These are phyloP conservation scores for Phoenix roebelenii DNA, from an alignment of 176 grass and related monocot species.

Conservation along the genomic window DNA sequence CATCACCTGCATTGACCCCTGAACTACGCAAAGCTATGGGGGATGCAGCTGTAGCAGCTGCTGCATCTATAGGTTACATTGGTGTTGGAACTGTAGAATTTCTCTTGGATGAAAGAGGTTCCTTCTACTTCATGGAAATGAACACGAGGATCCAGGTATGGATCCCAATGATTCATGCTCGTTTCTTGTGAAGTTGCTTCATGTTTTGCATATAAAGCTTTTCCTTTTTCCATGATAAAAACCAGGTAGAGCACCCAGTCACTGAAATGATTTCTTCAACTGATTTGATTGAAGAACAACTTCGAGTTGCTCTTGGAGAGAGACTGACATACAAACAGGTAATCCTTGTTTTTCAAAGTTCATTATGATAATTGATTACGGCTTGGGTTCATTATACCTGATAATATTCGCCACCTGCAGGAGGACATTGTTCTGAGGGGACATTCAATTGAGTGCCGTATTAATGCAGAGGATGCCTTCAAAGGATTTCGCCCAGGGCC, in stretches of 20 bases:
- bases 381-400: too few relatives aligned
- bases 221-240: not conserved
- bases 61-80: slow-evolving; percentile 36
- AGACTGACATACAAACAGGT: slow-evolving; percentile 41
- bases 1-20: slow-evolving; percentile 38
- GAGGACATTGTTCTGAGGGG: slow-evolving; percentile 48
- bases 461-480: slow-evolving; percentile 51
- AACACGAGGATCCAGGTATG: slow-evolving; percentile 49
- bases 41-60: slow-evolving; percentile 41
- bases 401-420: slow-evolving; percentile 7
- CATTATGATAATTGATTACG: too few relatives aligned
- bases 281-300: slow-evolving; percentile 47
- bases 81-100: slow-evolving; percentile 54
- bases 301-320: slow-evolving; percentile 42
- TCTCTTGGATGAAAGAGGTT: slow-evolving; percentile 43
- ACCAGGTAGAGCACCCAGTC: slow-evolving; percentile 42
- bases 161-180: not conserved
- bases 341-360: not conserved
- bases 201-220: not conserved
- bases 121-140: slow-evolving; percentile 57
- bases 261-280: slow-evolving; percentile 52
- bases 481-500: slow-evolving; percentile 50
- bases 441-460: slow-evolving; percentile 52
- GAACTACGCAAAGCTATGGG: slow-evolving; percentile 46
- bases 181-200: not conserved